Evolutionary conservation across 108 stramenopile species (phyloP), one percentile per base, ranked within the genome.

Genomic region (Skeletonema grethae): DNA sequence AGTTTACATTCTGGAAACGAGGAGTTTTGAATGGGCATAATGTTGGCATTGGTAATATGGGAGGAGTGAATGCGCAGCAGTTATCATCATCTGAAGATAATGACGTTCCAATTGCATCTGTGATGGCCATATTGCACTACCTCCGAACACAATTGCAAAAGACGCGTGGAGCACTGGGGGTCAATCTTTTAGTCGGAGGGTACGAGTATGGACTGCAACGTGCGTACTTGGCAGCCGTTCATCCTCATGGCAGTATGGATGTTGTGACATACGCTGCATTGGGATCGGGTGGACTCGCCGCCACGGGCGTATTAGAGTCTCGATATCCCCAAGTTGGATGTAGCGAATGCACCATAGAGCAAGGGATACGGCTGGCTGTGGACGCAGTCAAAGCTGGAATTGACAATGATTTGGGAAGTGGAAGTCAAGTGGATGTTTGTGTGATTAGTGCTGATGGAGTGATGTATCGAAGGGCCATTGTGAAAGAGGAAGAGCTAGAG

Each of bases 201-300:
- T 85, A 88, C 53, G 80, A 86, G 58, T 16, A 58, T 18, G n/a
- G 38, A 10, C 67, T 63, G 1, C 43, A 77, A 15, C 80, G 73
- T 28, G 82, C 87, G 2, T 45, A 62, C 22, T 60, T 95, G 16
- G 84, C 86, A 9, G 86, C 90, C 12, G 71, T 95, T 31, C 94
- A 95, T 86, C 91, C 89, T 12, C 94, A 91, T 75, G 94, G 94
- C 2, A 85, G 80, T 66, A 79, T 90, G 75, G 94, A 95, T 71
- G 68, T 82, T 36, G 77, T 92, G 18, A 86, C 90, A 0, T 92
- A 87, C 78, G 72, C 90, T 6, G 94, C 94, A 5, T 67, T 95
- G 64, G 94, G 94, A 25, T 89, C 88, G 53, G 94, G 94, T 50
- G 94, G 94, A 29, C 63, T 91, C 61, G 91, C 94, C 46, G 94